Conservation (phyloP, 352 stramenopile genomes). For the Pythium plurisporium region DNA sequence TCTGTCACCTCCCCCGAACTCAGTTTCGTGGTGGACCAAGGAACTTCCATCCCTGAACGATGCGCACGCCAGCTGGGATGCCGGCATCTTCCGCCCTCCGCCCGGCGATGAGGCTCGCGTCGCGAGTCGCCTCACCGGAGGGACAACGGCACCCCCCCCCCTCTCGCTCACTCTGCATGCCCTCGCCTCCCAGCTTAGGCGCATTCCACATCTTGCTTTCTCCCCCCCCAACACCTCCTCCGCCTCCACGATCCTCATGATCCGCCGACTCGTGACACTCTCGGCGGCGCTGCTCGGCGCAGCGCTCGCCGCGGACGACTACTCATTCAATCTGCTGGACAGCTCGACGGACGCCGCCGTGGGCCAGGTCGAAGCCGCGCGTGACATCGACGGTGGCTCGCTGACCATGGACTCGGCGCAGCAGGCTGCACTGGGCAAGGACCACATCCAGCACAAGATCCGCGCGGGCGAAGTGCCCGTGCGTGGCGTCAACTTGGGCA, state of each 20-base stretch:
- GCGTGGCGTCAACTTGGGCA: slow-evolving; percentile 70
- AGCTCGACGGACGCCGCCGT: slow-evolving; percentile 6
- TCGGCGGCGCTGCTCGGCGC: neutral
- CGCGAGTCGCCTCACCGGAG: too few species aligned
- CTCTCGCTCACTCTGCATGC: neutral
- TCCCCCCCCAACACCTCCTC: neutral
- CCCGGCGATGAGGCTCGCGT: slow-evolving; percentile 12
- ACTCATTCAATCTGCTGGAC: slow-evolving; percentile 13
- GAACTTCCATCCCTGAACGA: neutral
- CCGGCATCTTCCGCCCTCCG: neutral
- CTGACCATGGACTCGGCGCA: slow-evolving; percentile 2
- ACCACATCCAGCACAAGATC: slow-evolving; percentile 58
- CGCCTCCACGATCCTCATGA: neutral
- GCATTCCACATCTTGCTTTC: slow-evolving; percentile 2
- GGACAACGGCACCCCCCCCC: neutral
- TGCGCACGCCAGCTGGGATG: slow-evolving; percentile 7
- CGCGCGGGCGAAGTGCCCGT: slow-evolving; percentile 38
- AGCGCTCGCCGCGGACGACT: slow-evolving; percentile 6
- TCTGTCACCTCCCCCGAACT: neutral
- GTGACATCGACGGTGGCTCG: neutral
- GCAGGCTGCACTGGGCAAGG: neutral
- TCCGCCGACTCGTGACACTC: slow-evolving; percentile 10
- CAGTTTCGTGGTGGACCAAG: neutral
- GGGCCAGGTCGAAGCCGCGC: slow-evolving; percentile 4
- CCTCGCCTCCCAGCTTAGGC: neutral